Evolutionary conservation across 1,284 basidiomycete species (phyloP), one percentile per base, ranked within the genome.

Genomic region (Pseudozyma sp.): DNA sequence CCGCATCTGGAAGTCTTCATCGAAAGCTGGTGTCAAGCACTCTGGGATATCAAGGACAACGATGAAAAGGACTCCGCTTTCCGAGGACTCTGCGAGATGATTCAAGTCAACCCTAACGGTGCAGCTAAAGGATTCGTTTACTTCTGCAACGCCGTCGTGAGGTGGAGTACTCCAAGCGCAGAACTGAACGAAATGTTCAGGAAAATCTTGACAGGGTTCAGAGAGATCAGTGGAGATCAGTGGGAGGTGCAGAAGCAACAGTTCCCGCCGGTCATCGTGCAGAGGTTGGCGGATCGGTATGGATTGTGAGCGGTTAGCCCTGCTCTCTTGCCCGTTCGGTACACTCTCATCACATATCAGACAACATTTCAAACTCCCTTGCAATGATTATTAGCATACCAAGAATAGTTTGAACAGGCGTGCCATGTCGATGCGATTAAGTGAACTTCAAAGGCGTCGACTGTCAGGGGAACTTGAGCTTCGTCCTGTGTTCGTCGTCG

Each of bases 41-140:
- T 99, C 62, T 95, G 95, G 86, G 97, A 99, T 86, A 99, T 99
- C 85, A 92, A 97, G 79, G 97, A 99, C 85, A 99, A 99, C 83
- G 96, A 99, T 79, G 97, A 99, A 87, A 99, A 99, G 87, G 97
- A 98, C 84, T 97, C 94, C n/a, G 97, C 97, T 6, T 99, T 99
- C 90, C 89, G 95, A 64, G 97, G 97, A 2, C 90, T 99, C 80
- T 99, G 97, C 87, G 94, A 94, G 59, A 91, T 98, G 68, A 94
- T 99, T 74, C 93, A 95, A 86, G 90, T 90, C 53, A 98, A 98
- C 85, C 96, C 96, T 12, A 90, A 83, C 47, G 82, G 82, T 14
- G 71, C 80, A 1, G 78, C 82, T 11, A 77, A 78, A 44, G 79
- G 82, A 2, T 85, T 85, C 40, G 77, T 81, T 25, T 85, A 83